Percentiles rank a stretch among this genome's conserved stretches.
These are phyloP conservation scores for Pichia sp. DNA, from an alignment of 1,139 yeast genomes.

Conservation along the genomic window DNA sequence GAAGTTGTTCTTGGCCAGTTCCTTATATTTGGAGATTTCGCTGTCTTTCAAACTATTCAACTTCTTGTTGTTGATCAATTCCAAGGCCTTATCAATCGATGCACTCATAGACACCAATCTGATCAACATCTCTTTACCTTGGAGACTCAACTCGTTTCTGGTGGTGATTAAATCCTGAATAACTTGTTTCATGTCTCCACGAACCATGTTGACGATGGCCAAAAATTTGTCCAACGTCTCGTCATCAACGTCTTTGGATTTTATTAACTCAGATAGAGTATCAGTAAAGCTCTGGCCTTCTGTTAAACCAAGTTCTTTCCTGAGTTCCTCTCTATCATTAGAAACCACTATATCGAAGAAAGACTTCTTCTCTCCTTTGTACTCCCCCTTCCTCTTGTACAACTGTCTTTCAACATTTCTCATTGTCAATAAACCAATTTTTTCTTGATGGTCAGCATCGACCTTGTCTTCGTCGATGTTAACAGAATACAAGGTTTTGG, in stretches of 20 bases:
- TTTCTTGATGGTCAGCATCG: slow-evolving; percentile 51
- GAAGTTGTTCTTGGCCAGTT: neutral
- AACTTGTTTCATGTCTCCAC: slow-evolving; percentile 46
- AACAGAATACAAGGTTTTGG: slow-evolving; percentile 60
- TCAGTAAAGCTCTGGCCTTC: slow-evolving; percentile 35
- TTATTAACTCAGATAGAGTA: slow-evolving; percentile 31
- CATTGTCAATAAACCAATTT: slow-evolving; percentile 63
- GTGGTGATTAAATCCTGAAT: slow-evolving; percentile 55
- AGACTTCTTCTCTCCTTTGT: slow-evolving; percentile 8
- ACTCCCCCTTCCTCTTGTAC: slow-evolving; percentile 20
- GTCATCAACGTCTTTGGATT: slow-evolving; percentile 23
- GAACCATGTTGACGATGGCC: slow-evolving; percentile 40
- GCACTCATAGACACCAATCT: slow-evolving; percentile 61
- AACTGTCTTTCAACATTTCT: slow-evolving; percentile 57
- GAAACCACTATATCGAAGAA: slow-evolving; percentile 15
- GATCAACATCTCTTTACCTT: slow-evolving; percentile 69
- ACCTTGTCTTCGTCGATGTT: slow-evolving; percentile 69
- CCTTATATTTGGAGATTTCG: slow-evolving; percentile 1
- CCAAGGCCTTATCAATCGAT: slow-evolving; percentile 58
- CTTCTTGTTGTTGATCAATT: slow-evolving; percentile 31
- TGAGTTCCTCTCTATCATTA: slow-evolving; percentile 7
- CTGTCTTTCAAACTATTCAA: slow-evolving; percentile 3
- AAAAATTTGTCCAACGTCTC: slow-evolving; percentile 41
- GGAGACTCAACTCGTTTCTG: slow-evolving; percentile 51
- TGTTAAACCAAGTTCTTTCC: slow-evolving; percentile 21